Evolutionary conservation across 805 yeast species (phyloP), one percentile per base, ranked within the genome.

Genomic region (Kuraishia cidri): DNA sequence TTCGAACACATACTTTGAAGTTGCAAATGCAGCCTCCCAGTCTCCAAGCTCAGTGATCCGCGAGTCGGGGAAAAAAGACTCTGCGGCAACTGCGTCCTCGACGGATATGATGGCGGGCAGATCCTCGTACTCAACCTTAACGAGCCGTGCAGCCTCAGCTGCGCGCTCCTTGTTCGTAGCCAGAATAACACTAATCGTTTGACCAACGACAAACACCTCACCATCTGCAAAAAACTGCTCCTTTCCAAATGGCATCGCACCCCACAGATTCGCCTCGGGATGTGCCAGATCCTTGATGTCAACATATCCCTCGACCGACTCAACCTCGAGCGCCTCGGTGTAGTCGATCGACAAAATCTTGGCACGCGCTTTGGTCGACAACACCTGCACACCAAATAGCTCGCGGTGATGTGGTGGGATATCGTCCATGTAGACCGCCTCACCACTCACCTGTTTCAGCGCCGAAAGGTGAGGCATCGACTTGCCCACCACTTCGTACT

Each of bases 361-460:
- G 5, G 71, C 72, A 33, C 56, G 63, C 1, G 72, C 65, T 27
- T 54, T 57, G 10, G 63, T 40, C 3, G 69, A 59, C 45, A 60
- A 39, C n/a, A 66, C 62, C 34, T 62, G 69, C 6, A 58, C 68
- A 21, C 60, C 69, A 43, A 58, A 58, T 1, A 63, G 40, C 41
- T 66, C 72, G n/a, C 50, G 42, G 39, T 55, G 58, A 9, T 46
- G 51, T 5, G 64, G 62, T 3, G 70, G 66, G 14, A 64, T 46
- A 37, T 66, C 72, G 37, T 64, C 70, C 3, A 64, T 54, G 34
- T 66, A 66, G 15, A 47, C 45, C 1, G 71, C 71, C 36, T 65
- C 71, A 11, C 72, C 72, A n/a, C 64, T 50, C 5, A 62, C 68
- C 40, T 66, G 72, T 36, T 62, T 62, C 42, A 61, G 37, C 2